Percentiles rank a stretch among this genome's conserved stretches.
phyloP scores from a whole-genome alignment of 1,284 basidiomycete species.

The Ustilago vetiveriae region DNA sequence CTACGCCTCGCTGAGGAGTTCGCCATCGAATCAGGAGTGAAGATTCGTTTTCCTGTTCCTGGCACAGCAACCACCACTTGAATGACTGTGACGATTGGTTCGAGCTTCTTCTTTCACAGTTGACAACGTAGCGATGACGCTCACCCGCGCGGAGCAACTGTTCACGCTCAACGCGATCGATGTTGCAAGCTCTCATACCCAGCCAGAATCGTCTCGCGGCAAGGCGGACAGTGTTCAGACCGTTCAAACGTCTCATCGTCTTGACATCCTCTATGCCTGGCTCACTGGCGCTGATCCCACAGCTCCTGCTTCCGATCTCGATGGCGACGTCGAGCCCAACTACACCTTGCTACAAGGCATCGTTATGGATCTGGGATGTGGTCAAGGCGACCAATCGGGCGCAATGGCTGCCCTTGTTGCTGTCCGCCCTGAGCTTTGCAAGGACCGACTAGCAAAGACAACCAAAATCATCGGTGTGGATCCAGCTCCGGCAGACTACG shows the following conservation, averaged over 20 bases:
- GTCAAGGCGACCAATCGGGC: conserved; percentile 27
- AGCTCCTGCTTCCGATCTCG: background rate
- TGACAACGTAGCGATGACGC: background rate
- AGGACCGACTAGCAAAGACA: background rate
- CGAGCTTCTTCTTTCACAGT: too few relatives aligned
- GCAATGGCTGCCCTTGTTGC: conserved; percentile 9
- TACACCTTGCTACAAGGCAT: conserved; percentile 6
- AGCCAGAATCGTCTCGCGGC: conserved; percentile 5
- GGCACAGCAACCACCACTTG: too few relatives aligned
- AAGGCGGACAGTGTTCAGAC: conserved; percentile 12
- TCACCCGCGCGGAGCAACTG: conserved; percentile 15
- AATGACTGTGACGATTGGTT: too few relatives aligned
- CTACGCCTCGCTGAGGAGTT: too few relatives aligned
- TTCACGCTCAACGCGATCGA: conserved; percentile 15
- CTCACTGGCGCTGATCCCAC: conserved; percentile 14
- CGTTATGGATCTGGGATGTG: conserved; percentile 30
- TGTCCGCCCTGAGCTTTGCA: background rate
- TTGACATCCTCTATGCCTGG: conserved; percentile 28
- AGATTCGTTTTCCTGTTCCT: too few relatives aligned
- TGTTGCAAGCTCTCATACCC: conserved; percentile 14
- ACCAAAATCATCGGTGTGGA: conserved; percentile 16
- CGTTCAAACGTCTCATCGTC: conserved; percentile 24
- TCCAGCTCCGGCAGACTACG: conserved; percentile 14
- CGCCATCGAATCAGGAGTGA: too few relatives aligned
- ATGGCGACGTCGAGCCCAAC: background rate